phyloP scores from a whole-genome alignment of 306 rosid genomes.

The Quercus variabilis region DNA sequence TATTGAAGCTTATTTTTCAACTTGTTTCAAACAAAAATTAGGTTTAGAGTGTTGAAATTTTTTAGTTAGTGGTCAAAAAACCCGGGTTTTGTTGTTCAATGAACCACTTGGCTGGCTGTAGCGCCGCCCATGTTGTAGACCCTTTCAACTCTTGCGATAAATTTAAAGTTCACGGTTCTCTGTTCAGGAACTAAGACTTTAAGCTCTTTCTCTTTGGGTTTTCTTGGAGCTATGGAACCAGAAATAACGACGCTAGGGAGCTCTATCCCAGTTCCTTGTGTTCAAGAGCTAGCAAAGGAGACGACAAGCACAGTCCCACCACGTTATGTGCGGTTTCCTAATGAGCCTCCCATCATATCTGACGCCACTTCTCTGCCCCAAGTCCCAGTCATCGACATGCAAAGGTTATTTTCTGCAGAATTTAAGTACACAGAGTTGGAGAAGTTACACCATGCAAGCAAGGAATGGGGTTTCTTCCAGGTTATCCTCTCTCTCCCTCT shows the following conservation, averaged over 20 bases:
- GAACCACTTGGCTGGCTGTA: no score
- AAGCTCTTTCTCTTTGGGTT: background rate
- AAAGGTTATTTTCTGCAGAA: constrained; percentile 14
- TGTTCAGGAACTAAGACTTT: no score
- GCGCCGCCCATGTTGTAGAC: no score
- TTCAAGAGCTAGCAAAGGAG: background rate
- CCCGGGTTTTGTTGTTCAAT: no score
- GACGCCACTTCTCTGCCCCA: background rate
- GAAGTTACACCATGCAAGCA: constrained; percentile 39
- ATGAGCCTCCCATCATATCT: background rate
- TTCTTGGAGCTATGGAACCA: background rate
- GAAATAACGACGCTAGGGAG: background rate
- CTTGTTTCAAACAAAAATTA: no score
- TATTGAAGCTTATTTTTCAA: no score
- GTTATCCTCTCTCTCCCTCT: constrained; percentile 6
- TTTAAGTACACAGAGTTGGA: constrained; percentile 22
- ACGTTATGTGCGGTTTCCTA: background rate
- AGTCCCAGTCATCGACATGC: background rate
- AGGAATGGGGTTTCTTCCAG: constrained; percentile 62
- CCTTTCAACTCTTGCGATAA: no score
- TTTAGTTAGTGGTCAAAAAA: no score
- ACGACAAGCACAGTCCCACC: background rate
- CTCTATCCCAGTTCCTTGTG: background rate
- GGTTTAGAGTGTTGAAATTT: no score
- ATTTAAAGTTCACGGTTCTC: no score